Base-by-base conservation (phyloP, 345 rosid genomes). In the Hypericum androsaemum region DNA sequence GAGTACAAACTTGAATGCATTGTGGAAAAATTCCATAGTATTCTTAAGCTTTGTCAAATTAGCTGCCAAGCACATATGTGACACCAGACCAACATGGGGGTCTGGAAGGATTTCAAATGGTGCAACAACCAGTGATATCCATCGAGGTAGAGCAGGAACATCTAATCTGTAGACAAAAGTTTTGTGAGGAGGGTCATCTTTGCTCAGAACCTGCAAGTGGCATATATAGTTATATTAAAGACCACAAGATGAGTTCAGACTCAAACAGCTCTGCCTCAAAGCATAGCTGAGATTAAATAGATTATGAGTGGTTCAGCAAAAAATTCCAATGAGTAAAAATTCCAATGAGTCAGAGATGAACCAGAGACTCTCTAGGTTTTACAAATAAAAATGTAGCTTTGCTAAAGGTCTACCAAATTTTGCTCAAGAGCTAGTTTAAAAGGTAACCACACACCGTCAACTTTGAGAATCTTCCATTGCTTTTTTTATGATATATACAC, bases 71-170 rank as follows among this genome's bases (percentile, higher is more conserved):
- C 94, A 84, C 80, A 92, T 64, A 76, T 88, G 88, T 10, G 95
- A 82, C 65, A 92, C 73, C 55, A 80, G 71, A 71, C 64, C 63
- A 65, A 78, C 73, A 54, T 69, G 74, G 60, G 50, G 74, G 62
- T 92, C 94, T 52, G 98, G 94, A 63, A 79, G 63, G 57, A 92
- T 70, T 75, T 88, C 84, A 69, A 88, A 76, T 54, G 94, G 89
- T 56, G 88, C 96, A 62, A 87, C 96, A 43, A 74, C 84, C 80
- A 92, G 70, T 47, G 96, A 78, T 80, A 92, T 89, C 84, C 89
- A 78, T 62, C 69, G 78, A 54, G 96, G 84, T 59, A 82, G 57
- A 46, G 85, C 84, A 47, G 95, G 95, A 74, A 83, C 76, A 69
- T 83, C 82, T 70, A 88, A 72, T 70, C 63, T 87, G 54, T 88